These are phyloP conservation scores for Tephrocybe sp. DNA, from an alignment of 768 basidiomycete species.

Conservation along the genomic window DNA sequence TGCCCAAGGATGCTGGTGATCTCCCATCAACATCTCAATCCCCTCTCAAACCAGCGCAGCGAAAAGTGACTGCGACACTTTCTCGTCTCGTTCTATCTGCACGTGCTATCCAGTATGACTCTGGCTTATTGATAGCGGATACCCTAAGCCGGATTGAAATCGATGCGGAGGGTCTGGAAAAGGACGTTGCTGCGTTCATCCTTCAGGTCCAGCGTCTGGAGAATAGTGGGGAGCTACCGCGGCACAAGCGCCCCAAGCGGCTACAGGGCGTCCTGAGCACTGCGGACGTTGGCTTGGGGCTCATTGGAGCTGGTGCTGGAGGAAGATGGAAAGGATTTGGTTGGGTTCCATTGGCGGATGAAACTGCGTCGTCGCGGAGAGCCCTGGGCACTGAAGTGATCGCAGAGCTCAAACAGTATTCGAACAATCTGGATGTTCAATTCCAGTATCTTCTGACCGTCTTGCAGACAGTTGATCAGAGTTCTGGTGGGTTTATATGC, in stretches of 20 bases:
- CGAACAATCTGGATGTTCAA: slow-evolving; percentile 49
- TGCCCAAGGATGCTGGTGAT: slow-evolving; percentile 49
- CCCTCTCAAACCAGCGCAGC: slow-evolving; percentile 73
- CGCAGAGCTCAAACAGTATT: slow-evolving; percentile 46
- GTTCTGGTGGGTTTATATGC: slow-evolving; percentile 39
- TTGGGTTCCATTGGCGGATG: slow-evolving; percentile 59
- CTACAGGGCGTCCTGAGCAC: slow-evolving; percentile 60
- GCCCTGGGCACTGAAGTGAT: slow-evolving; percentile 51
- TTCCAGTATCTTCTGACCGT: slow-evolving; percentile 38
- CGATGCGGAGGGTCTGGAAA: slow-evolving; percentile 74
- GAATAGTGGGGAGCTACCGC: slow-evolving; percentile 26
- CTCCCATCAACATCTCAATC: slow-evolving; percentile 46
- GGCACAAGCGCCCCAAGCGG: slow-evolving; percentile 44
- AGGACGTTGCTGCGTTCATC: slow-evolving; percentile 66
- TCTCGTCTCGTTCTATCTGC: slow-evolving; percentile 88
- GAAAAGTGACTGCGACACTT: slow-evolving; percentile 85
- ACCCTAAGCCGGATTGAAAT: slow-evolving; percentile 70
- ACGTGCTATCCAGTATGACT: slow-evolving; percentile 85
- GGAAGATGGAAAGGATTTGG: slow-evolving; percentile 86
- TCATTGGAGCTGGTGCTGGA: slow-evolving; percentile 77
- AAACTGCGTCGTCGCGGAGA: slow-evolving; percentile 44
- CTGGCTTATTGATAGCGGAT: slow-evolving; percentile 57
- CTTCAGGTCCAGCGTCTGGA: slow-evolving; percentile 65
- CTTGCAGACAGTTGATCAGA: slow-evolving; percentile 30
- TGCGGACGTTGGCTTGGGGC: slow-evolving; percentile 65